Evolutionary conservation across 139 green algal species (phyloP), one percentile per base, ranked within the genome.

Genomic region (Micromonas commoda): DNA sequence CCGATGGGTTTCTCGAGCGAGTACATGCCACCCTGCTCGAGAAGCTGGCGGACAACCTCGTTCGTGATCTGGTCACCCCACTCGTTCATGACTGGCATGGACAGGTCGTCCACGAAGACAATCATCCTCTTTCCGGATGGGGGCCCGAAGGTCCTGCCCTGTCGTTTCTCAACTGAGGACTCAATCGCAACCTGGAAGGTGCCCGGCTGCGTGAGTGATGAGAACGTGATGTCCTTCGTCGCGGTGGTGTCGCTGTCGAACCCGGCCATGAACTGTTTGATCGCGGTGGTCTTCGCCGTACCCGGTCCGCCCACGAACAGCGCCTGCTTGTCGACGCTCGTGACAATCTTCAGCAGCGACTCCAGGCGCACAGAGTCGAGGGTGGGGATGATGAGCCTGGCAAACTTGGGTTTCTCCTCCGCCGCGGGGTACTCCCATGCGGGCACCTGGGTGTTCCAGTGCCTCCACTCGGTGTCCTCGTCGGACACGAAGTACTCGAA

Each of bases 1-100:
- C 95, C 89, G 38, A 89, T 92, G 54, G 95, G 90, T 86, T 96
- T 96, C 73, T 89, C 91, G n/a, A 86, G 83, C 82, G 93, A 85
- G 75, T 93, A 92, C 16, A 89, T 87, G 39, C 71, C 91, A 35
- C 83, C 83, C 28, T 87, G 86, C 76, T 93, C 90, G 28, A 93
- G 85, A 76, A 93, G 88, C 3, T 91, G 85, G 84, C 91, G 93
- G 39, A 96, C 83, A 69, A 93, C 78, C 31, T 88, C 91, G 73
- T 93, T 93, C 66, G 91, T 88, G 82, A 93, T 87, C 83, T 93
- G 89, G 6, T 88, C 93, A 76, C 91, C 91, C 65, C 93, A 96
- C 19, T 54, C 83, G 81, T 96, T 88, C 37, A 93, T 84, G 16
- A 76, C 78, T 0, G 91, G 91, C 91, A 96, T 96, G 85, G 91